Percentiles rank a stretch among this genome's conserved stretches.
Conservation (phyloP, 1,139 yeast species). For the Yamadazyma sp. region DNA sequence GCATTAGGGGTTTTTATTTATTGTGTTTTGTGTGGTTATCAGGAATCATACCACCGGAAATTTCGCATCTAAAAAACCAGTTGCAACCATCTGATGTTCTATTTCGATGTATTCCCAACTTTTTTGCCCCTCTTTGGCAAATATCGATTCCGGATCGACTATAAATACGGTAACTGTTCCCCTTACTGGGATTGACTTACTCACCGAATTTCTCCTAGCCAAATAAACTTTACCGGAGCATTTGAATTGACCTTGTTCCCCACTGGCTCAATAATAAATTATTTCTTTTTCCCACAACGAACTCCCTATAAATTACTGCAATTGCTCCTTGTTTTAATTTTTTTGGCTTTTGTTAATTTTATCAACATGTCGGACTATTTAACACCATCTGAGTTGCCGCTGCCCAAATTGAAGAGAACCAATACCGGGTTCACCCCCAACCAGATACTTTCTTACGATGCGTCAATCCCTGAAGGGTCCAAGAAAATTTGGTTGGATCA, state of each 20-base stretch:
- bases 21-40: too few relatives aligned
- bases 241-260: too few relatives aligned
- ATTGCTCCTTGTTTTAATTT: background rate
- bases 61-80: background rate
- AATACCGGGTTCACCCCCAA: slow-evolving; percentile 90
- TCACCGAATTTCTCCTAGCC: too few relatives aligned
- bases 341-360: background rate
- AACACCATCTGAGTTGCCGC: slow-evolving; percentile 44
- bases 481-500: slow-evolving; percentile 77
- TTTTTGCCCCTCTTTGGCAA: too few relatives aligned
- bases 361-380: slow-evolving; percentile 39
- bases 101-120: background rate
- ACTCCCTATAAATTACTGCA: background rate
- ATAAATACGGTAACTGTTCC: too few relatives aligned
- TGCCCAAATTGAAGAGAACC: slow-evolving; percentile 60
- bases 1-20: too few relatives aligned
- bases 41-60: slow-evolving; percentile 1
- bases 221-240: too few relatives aligned
- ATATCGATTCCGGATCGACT: too few relatives aligned
- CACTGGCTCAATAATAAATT: background rate
- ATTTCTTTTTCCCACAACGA: background rate
- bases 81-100: background rate
- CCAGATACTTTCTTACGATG: slow-evolving; percentile 80
- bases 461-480: slow-evolving; percentile 75
- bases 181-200: too few relatives aligned